Evolutionary conservation across 169 alveolate species (phyloP), one percentile per base, ranked within the genome.

Genomic region (Plasmodium fragile): DNA sequence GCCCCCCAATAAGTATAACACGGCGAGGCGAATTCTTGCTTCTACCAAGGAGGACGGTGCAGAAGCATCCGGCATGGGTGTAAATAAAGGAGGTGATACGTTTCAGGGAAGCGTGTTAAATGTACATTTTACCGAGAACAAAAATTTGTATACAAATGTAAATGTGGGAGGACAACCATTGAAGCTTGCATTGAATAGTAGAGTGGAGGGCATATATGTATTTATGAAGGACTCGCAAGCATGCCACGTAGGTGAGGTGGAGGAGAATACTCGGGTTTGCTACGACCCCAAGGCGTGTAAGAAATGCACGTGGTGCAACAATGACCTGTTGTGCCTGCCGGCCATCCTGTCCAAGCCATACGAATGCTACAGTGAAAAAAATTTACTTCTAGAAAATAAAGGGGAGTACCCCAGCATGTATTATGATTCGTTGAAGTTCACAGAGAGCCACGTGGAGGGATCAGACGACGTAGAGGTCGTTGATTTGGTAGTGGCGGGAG

Each of bases 281-380:
- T 96, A 96, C 82, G 94, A 94, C 32, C 97, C 97, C 1, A 75
- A 73, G 49, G 28, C 30, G 2, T 92, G 97, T 8, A 71, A 34
- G 30, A 95, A 93, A 36, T 95, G 97, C 10, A 55, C 77, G 1
- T 96, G 97, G 97, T 96, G 97, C 41, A 59, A 92, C 28, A 96
- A 93, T 32, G 82, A 53, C 13, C 49, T 77, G 7, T 83, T 84
- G 16, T 83, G 92, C 18, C 94, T 96, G 43, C 84, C 94, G 7
- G 96, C 97, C n/a, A 96, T 95, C 8, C 55, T 77, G 73, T 59
- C 83, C 1, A 93, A 77, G 25, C 91, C 94, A 30, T 96, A 59
- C 82, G 81, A 92, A 32, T 96, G 97, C 45, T 82, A 69, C n/a
- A 94, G 83, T 25, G 96, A 85, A 0, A 43, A 45, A 10, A 89